Evolutionary conservation across 352 stramenopile genomes (phyloP).

Genomic region (Globisporangium splendens): DNA sequence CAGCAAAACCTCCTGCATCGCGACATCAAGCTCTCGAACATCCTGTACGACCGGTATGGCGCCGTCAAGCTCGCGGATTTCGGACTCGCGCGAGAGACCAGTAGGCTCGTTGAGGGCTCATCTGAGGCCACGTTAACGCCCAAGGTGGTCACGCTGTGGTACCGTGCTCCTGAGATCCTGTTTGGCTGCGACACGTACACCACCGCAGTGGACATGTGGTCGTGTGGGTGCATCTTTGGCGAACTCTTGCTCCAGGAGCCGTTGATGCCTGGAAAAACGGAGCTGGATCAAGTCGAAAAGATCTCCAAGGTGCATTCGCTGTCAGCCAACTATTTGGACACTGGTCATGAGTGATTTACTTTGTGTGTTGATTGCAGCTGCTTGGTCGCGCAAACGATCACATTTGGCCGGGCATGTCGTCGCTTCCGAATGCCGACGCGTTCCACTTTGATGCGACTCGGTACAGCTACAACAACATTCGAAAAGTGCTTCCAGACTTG

Average conservation of each 20-base stretch:
- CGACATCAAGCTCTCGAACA: slow-evolving; percentile 95
- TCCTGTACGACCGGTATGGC: slow-evolving; percentile 88
- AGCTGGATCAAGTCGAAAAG: slow-evolving; percentile 56
- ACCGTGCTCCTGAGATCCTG: slow-evolving; percentile 91
- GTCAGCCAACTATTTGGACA: neutral
- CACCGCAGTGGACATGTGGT: slow-evolving; percentile 91
- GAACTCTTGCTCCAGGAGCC: slow-evolving; percentile 56
- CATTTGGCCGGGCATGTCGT: slow-evolving; percentile 53
- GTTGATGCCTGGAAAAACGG: slow-evolving; percentile 58
- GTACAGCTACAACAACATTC: slow-evolving; percentile 39
- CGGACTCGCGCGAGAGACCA: slow-evolving; percentile 42
- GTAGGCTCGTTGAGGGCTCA: slow-evolving; percentile 53
- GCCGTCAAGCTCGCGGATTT: slow-evolving; percentile 69
- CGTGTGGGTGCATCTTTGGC: slow-evolving; percentile 57
- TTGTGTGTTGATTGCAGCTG: slow-evolving; percentile 16
- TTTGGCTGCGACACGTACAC: slow-evolving; percentile 85
- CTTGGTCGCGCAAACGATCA: slow-evolving; percentile 59
- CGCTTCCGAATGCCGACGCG: slow-evolving; percentile 36
- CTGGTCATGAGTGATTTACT: neutral
- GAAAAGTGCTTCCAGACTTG: slow-evolving; percentile 29
- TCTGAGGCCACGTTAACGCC: slow-evolving; percentile 33
- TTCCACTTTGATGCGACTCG: slow-evolving; percentile 29
- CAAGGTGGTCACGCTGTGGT: slow-evolving; percentile 95
- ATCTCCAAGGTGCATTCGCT: slow-evolving; percentile 51
- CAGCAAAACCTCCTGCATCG: slow-evolving; percentile 81